Evolutionary conservation across 2,329 filamentous ascomycete genomes (phyloP), one percentile per base, ranked within the genome.

Genomic region (Chrysoporthe deuterocubensis): DNA sequence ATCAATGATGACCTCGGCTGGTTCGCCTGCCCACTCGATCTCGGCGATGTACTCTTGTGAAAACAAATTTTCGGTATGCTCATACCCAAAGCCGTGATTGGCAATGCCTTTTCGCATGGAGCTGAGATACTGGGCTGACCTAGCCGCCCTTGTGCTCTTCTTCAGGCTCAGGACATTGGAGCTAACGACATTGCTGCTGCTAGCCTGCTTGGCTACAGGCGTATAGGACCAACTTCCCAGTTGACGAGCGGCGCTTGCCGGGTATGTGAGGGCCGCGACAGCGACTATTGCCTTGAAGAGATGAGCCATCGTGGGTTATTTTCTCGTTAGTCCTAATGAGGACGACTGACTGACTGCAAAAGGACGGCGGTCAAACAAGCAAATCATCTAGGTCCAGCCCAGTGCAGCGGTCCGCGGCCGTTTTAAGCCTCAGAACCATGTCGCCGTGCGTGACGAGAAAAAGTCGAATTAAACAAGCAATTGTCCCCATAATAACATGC

Each of bases 1-100:
- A 32, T 69, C 67, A 21, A 67, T 18, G 21, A 67, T 54, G 9
- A 69, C 61, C 14, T 69, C 48, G 8, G 64, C 26, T 2, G 65
- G 32, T 16, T 58, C 58, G 2, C 61, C 67, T 8, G 37, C 52
- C 46, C 46, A 69, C 32, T 61, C 48, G 14, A 69, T 67, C 50
- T 64, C 48, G 26, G 62, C 57, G 11, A 69, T 18, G 26, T 69
- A 69, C 34, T 62, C 61, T 4, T 52, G 63, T 7, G 64, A 63
- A 2, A 63, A n/a, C 32, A 66, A 18, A n/a, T 68, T 14, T 9
- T 46, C 26, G 14, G 61, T 43, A 54, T 64, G 64, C n/a, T 63
- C 52, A n/a, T 43, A 9, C 4, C 18, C 63, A 16, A 40, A 40
- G 26, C 42, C 21, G 43, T 44, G 16, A 9, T 60, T 66, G 7